A percentile compares a stretch with the other conserved stretches of the same genome.
Evolutionary conservation across 2,329 filamentous ascomycete genomes (phyloP).

Genomic region (Clarireedia homoeocarpa): DNA sequence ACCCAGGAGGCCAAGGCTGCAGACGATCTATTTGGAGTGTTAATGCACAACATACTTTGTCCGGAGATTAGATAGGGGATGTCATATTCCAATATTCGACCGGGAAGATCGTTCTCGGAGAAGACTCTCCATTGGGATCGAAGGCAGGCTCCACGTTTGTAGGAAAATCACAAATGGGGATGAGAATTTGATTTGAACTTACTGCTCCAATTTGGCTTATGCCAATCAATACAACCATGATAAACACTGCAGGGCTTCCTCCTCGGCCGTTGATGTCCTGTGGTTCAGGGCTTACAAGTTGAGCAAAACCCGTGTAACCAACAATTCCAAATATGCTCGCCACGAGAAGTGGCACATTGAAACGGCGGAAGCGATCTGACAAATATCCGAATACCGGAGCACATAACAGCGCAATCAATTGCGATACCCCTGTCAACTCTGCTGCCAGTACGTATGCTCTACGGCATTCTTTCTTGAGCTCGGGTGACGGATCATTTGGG

Average conservation of each 20-base stretch:
- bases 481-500: slow-evolving; percentile 55
- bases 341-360: slow-evolving; percentile 67
- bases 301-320: slow-evolving; percentile 71
- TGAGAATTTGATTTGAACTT: neutral
- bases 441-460: slow-evolving; percentile 83
- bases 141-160: neutral
- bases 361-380: slow-evolving; percentile 56
- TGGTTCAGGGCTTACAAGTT: slow-evolving; percentile 69
- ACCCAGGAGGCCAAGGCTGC: slow-evolving; percentile 81
- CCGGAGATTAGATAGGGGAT: too few species aligned
- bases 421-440: slow-evolving; percentile 80
- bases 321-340: slow-evolving; percentile 66
- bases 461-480: slow-evolving; percentile 78
- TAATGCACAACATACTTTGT: neutral
- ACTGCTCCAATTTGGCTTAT: slow-evolving; percentile 84
- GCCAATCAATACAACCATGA: slow-evolving; percentile 73
- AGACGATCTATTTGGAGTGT: slow-evolving; percentile 56
- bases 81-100: too few species aligned
- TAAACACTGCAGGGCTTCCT: slow-evolving; percentile 60
- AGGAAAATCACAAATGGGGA: neutral
- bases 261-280: slow-evolving; percentile 55
- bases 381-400: slow-evolving; percentile 84
- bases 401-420: slow-evolving; percentile 75
- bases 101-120: too few species aligned
- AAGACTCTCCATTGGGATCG: too few species aligned